Evolutionary conservation across 2,329 filamentous ascomycete genomes (phyloP).

Genomic region (Talaromyces rugulosus): DNA sequence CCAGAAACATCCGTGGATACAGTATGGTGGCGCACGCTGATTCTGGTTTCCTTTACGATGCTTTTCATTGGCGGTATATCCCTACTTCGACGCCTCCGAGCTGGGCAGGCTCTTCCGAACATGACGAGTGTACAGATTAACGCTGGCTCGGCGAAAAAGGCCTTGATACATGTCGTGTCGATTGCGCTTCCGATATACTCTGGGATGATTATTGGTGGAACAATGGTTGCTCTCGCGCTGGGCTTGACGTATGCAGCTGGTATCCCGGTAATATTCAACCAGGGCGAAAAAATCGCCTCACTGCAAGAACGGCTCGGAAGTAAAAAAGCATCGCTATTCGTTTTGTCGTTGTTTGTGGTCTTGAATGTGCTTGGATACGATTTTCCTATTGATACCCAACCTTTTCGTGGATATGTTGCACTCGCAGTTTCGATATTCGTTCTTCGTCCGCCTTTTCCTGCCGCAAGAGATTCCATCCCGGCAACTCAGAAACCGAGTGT

Average conservation of each 20-base stretch:
- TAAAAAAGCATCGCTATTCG: slow-evolving; percentile 24
- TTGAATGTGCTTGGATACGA: slow-evolving; percentile 28
- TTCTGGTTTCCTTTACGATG: slow-evolving; percentile 29
- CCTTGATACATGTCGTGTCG: slow-evolving; percentile 34
- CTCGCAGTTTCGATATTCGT: slow-evolving; percentile 44
- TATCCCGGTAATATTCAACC: slow-evolving; percentile 27
- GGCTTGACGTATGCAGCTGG: slow-evolving; percentile 46
- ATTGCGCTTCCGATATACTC: slow-evolving; percentile 55
- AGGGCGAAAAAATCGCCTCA: slow-evolving; percentile 11
- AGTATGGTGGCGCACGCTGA: slow-evolving; percentile 19
- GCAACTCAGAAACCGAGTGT: slow-evolving; percentile 7
- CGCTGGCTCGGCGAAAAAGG: slow-evolving; percentile 14
- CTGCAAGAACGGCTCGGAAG: slow-evolving; percentile 19
- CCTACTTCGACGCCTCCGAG: slow-evolving; percentile 17
- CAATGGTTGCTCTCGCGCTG: slow-evolving; percentile 50
- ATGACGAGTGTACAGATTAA: slow-evolving; percentile 12
- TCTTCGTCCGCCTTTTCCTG: slow-evolving; percentile 45
- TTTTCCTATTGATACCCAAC: slow-evolving; percentile 30
- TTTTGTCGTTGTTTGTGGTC: slow-evolving; percentile 21
- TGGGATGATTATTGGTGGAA: slow-evolving; percentile 51
- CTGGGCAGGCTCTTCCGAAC: slow-evolving; percentile 9
- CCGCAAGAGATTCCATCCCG: slow-evolving; percentile 16
- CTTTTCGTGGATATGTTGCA: slow-evolving; percentile 45
- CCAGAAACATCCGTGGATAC: slow-evolving; percentile 17
- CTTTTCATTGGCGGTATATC: slow-evolving; percentile 28